These are phyloP conservation scores for Flaveria linearis DNA, from an alignment of 129 eudicot genomes.

Conservation along the genomic window DNA sequence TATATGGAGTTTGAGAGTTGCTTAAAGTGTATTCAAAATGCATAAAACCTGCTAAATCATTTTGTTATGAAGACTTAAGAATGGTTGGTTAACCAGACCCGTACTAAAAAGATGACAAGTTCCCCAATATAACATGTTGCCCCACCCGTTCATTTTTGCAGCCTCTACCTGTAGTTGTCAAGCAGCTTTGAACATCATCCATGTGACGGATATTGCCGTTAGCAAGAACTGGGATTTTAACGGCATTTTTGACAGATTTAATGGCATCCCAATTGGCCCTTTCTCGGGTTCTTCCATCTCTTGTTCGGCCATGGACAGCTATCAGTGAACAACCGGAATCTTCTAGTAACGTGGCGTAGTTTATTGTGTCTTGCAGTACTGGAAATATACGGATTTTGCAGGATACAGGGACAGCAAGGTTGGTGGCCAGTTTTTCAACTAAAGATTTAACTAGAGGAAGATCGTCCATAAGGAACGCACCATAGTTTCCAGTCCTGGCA, in stretches of 20 bases:
- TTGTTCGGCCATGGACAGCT: constrained; percentile 96
- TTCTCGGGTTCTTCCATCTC: constrained; percentile 78
- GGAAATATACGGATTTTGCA: constrained; percentile 95
- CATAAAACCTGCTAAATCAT: background rate
- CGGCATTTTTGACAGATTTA: constrained; percentile 66
- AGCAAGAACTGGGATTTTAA: constrained; percentile 87
- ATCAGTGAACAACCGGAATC: constrained; percentile 89
- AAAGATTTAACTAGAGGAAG: constrained; percentile 84
- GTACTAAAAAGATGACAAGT: too few relatives aligned
- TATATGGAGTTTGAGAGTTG: background rate
- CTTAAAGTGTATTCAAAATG: constrained; percentile 1
- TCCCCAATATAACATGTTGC: too few relatives aligned
- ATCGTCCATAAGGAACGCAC: constrained; percentile 95
- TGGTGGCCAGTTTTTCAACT: constrained; percentile 72
- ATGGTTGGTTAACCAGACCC: background rate
- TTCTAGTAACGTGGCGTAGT: constrained; percentile 76
- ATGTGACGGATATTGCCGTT: constrained; percentile 86
- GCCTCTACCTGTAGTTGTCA: constrained; percentile 53
- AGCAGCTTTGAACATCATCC: constrained; percentile 72
- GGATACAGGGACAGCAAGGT: constrained; percentile 78
- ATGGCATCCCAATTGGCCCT: constrained; percentile 83
- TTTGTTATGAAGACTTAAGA: background rate
- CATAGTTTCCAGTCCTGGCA: constrained; percentile 82
- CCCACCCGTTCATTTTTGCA: background rate
- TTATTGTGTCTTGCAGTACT: constrained; percentile 63